Conservation (phyloP, 2,329 filamentous ascomycete species). For the Venturia asperata region DNA sequence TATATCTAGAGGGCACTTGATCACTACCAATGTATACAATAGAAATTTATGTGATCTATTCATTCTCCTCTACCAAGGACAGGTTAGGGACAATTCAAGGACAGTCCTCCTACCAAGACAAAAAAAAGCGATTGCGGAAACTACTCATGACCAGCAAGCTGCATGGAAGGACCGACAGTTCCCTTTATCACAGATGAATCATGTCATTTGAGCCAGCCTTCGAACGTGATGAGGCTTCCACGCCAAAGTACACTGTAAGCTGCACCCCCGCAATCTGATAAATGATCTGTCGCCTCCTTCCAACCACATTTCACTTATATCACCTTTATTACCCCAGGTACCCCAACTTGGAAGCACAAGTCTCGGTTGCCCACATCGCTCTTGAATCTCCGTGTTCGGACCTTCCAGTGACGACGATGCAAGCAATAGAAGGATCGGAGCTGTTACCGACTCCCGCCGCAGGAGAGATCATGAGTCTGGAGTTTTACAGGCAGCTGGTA, state of each 20-base stretch:
- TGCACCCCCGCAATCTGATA: background rate
- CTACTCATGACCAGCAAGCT: no score
- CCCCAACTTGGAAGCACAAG: slow-evolving; percentile 6
- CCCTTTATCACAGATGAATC: no score
- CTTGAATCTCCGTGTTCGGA: background rate
- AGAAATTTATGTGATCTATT: no score
- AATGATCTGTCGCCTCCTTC: background rate
- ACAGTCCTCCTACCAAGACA: no score
- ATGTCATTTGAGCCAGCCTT: background rate
- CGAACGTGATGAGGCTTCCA: background rate
- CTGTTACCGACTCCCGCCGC: background rate
- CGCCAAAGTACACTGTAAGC: background rate
- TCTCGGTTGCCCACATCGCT: background rate
- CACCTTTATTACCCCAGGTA: background rate
- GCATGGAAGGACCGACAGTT: no score
- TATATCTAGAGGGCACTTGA: no score
- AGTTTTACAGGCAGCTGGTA: background rate
- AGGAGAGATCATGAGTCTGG: background rate
- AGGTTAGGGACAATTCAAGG: no score
- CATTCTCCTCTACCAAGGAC: no score
- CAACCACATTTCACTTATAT: background rate
- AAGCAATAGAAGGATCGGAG: background rate
- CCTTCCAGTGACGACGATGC: background rate
- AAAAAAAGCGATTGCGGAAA: no score
- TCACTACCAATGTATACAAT: no score